Base-by-base conservation (phyloP, 1,284 basidiomycete genomes). In the Heterobasidion occidentale region DNA sequence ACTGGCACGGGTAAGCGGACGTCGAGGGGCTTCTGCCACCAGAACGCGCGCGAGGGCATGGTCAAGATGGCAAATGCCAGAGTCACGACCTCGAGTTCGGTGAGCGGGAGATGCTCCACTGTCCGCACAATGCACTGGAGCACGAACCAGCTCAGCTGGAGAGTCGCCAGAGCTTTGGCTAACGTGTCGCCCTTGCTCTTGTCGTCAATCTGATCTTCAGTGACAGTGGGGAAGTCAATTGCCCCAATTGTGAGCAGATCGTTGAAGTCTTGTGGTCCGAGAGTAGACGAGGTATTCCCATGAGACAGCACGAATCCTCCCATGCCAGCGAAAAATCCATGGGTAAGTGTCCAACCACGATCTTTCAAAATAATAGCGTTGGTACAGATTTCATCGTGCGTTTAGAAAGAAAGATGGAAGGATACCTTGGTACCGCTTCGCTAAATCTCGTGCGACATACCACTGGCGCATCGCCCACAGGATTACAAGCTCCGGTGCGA, bases 51-150 rank as follows among this genome's bases (percentile, higher is more conserved):
- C 9, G 36, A 15, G 7, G 46, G 27, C 11, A 54, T 7, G 11
- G 46, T 45, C 8, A 47, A 27, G 53, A 34, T 12, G 7, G 34
- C 14, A 36, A 48, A 49, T 19, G 42, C 62, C 33, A 64, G 56
- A 2, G 68, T 66, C 51, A 69, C 63, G 7, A 63, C 36, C 58
- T 70, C 68, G 9, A 66, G 60, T 50, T 65, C 62, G 7, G 65
- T 64, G 17, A 54, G 47, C 8, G 59, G 55, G 12, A 67, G 62
- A 11, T 53, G 45, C 27, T 62, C 53, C 1, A 19, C 50, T 3
- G 50, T 12, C 14, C 68, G 64, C n/a, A 58, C 58, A n/a, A 64
- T 44, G 55, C 56, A 62, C 38, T 62, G 66, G 17, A 60, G 19
- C 45, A 60, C 52, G 53, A 68, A 68, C 64, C 65, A 69, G 5